Percentiles rank a stretch among this genome's conserved stretches.
phyloP scores from a whole-genome alignment of 1,284 basidiomycete genomes.

The Peniophora sp. region DNA sequence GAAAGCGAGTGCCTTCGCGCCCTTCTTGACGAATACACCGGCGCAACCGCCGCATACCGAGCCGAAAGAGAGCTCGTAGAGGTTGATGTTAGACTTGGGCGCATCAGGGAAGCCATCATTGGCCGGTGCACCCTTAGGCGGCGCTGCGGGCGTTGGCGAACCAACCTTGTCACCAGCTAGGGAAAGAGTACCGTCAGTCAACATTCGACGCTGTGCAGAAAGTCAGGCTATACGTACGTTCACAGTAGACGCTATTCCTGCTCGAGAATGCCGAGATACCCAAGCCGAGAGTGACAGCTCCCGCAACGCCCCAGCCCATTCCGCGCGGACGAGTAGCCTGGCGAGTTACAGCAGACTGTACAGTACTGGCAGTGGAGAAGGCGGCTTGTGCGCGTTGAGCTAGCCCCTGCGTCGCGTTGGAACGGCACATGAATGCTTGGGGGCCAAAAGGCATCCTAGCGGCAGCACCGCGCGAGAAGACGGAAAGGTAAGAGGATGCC shows the following conservation, averaged over 20 bases:
- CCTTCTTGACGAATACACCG: slow-evolving; percentile 93
- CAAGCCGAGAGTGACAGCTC: slow-evolving; percentile 17
- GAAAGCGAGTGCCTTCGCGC: slow-evolving; percentile 78
- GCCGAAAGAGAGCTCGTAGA: slow-evolving; percentile 86
- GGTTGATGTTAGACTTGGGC: slow-evolving; percentile 62
- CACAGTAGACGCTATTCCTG: slow-evolving; percentile 20
- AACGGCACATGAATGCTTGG: neutral
- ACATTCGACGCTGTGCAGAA: neutral
- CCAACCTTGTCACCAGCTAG: neutral
- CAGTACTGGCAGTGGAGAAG: neutral
- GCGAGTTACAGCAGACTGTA: neutral
- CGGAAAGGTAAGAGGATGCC: slow-evolving; percentile 6
- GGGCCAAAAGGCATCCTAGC: neutral
- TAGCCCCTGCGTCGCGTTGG: neutral
- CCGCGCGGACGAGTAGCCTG: neutral
- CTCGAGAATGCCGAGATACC: slow-evolving; percentile 16
- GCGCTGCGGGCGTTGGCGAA: slow-evolving; percentile 1
- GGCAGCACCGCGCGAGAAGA: neutral
- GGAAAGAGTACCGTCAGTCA: neutral
- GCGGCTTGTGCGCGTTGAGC: neutral
- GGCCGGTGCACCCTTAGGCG: slow-evolving; percentile 4
- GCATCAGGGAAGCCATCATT: slow-evolving; percentile 30
- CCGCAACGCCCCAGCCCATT: slow-evolving; percentile 7
- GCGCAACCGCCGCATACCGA: slow-evolving; percentile 83
- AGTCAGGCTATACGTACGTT: slow-evolving; percentile 18